Percentiles rank a stretch among this genome's conserved stretches.
These are phyloP conservation scores for Serendipita sp. DNA, from an alignment of 768 basidiomycete species.

Conservation along the genomic window DNA sequence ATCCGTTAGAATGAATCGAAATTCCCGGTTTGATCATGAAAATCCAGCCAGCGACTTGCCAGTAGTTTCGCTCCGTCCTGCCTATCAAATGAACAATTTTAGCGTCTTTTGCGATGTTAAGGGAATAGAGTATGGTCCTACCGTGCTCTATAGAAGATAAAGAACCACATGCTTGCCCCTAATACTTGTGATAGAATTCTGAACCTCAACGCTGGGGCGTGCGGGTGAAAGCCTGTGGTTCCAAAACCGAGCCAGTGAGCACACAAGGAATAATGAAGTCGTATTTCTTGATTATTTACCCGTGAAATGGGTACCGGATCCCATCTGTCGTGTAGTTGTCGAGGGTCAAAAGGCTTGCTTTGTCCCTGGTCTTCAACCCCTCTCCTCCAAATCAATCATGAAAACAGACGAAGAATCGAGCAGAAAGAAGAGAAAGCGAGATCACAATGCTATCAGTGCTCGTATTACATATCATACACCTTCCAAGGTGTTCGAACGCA, in stretches of 20 bases:
- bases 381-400: not conserved
- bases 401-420: slow-evolving; percentile 12
- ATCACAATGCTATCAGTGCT: slow-evolving; percentile 13
- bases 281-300: not conserved
- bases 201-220: slow-evolving; percentile 63
- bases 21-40: no score
- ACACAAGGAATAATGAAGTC: not conserved
- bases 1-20: not conserved
- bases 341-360: not conserved
- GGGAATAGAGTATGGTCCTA: slow-evolving; percentile 25
- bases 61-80: slow-evolving; percentile 64
- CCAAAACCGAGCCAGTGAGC: no score
- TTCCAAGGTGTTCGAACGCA: slow-evolving; percentile 25
- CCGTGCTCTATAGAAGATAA: slow-evolving; percentile 93
- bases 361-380: not conserved
- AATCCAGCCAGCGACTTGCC: slow-evolving; percentile 25
- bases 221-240: slow-evolving; percentile 63
- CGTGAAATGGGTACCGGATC: not conserved
- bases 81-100: slow-evolving; percentile 22
- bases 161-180: slow-evolving; percentile 97
- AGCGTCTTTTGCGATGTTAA: not conserved
- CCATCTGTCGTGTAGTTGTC: not conserved
- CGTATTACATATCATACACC: slow-evolving; percentile 27
- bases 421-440: slow-evolving; percentile 16
- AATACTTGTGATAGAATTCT: slow-evolving; percentile 69